Percentiles rank a stretch among this genome's conserved stretches.
phyloP scores from a whole-genome alignment of 1,139 yeast species.

The Suzukiozyma palmioleophila region DNA sequence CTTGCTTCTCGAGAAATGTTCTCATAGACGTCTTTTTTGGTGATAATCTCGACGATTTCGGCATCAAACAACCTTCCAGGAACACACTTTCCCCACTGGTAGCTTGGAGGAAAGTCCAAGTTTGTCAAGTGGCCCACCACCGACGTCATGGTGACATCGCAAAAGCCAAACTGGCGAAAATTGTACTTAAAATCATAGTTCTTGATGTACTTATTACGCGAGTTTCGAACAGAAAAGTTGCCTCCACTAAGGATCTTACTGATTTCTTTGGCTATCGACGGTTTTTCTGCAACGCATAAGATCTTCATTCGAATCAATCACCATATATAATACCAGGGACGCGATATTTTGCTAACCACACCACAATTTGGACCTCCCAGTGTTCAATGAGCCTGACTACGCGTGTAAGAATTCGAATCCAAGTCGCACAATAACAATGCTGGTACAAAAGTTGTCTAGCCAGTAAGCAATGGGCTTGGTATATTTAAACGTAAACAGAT shows the following conservation, averaged over 20 bases:
- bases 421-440: too few relatives aligned
- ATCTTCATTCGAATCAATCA: conserved; percentile 47
- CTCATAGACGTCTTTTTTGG: conserved; percentile 49
- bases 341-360: too few relatives aligned
- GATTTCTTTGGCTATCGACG: conserved; percentile 88
- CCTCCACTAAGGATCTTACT: conserved; percentile 78
- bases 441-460: too few relatives aligned
- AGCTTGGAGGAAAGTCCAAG: conserved; percentile 62
- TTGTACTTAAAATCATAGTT: conserved; percentile 75
- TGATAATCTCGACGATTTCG: conserved; percentile 45
- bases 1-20: conserved; percentile 71
- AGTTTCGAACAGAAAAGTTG: conserved; percentile 39
- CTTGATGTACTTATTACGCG: conserved; percentile 61
- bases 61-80: conserved; percentile 69
- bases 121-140: conserved; percentile 81
- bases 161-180: conserved; percentile 55
- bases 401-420: too few relatives aligned
- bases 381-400: too few relatives aligned
- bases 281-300: conserved; percentile 96
- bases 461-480: too few relatives aligned
- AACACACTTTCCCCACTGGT: conserved; percentile 63
- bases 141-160: conserved; percentile 87
- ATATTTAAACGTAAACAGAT: too few relatives aligned
- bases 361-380: too few relatives aligned
- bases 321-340: neutral